phyloP scores from a whole-genome alignment of 2,329 filamentous ascomycete species.

The Venturia effusa region DNA sequence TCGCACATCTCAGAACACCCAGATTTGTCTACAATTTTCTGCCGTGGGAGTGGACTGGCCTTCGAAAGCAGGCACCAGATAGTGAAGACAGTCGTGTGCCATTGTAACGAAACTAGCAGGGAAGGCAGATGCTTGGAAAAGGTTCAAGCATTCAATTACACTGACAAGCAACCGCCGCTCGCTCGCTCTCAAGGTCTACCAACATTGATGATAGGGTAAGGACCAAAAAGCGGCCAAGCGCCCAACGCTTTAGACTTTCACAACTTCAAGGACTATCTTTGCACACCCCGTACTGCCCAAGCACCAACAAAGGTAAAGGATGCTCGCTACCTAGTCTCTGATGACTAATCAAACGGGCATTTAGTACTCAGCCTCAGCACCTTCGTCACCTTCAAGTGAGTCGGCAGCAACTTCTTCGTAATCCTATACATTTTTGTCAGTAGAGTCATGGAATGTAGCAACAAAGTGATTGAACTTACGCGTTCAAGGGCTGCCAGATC shows the following conservation, averaged over 20 bases:
- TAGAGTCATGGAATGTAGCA: neutral
- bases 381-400: constrained; percentile 79
- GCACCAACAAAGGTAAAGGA: neutral
- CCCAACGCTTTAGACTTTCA: constrained; percentile 1
- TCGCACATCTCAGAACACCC: no score
- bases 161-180: neutral
- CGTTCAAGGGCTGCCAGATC: constrained; percentile 95
- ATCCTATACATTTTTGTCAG: constrained; percentile 37
- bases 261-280: constrained; percentile 3
- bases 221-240: neutral
- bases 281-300: neutral
- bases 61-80: neutral
- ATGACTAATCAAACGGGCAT: neutral
- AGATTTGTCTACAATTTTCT: no score
- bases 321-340: neutral
- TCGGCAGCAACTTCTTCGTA: constrained; percentile 98
- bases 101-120: neutral
- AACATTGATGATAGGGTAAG: constrained; percentile 4
- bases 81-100: neutral
- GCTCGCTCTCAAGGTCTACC: neutral
- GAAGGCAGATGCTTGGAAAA: neutral
- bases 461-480: constrained; percentile 6
- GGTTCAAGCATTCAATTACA: neutral
- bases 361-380: constrained; percentile 85
- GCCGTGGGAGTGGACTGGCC: no score